Evolutionary conservation across 768 basidiomycete genomes (phyloP).

Genomic region (Serpula lacrymans): DNA sequence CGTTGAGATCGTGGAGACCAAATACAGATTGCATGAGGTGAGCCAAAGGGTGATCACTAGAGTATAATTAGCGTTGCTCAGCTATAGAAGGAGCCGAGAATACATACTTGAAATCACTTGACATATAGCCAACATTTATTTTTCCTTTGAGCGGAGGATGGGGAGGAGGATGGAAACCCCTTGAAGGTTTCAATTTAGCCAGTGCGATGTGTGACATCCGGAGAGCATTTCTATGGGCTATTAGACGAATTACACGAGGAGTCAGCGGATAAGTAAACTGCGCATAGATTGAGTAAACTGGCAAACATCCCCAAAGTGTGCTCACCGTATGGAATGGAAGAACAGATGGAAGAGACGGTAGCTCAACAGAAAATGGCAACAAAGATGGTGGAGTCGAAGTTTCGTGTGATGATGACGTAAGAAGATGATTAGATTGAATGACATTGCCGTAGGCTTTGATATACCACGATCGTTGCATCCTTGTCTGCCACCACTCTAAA

Average conservation of each 20-base stretch:
- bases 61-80: not conserved
- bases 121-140: slow-evolving; percentile 48
- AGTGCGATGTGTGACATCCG: slow-evolving; percentile 41
- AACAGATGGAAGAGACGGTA: slow-evolving; percentile 36
- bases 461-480: slow-evolving; percentile 43
- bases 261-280: slow-evolving; percentile 47
- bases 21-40: slow-evolving; percentile 54
- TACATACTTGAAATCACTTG: slow-evolving; percentile 43
- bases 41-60: slow-evolving; percentile 47
- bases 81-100: not conserved
- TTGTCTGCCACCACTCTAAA: slow-evolving; percentile 39
- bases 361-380: slow-evolving; percentile 20
- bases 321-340: slow-evolving; percentile 49
- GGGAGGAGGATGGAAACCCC: slow-evolving; percentile 36
- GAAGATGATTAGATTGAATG: slow-evolving; percentile 14
- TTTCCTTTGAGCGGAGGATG: slow-evolving; percentile 36
- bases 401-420: slow-evolving; percentile 6
- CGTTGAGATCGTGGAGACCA: slow-evolving; percentile 35
- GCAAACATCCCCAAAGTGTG: not conserved
- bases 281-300: not conserved
- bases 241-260: slow-evolving; percentile 38
- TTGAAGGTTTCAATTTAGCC: slow-evolving; percentile 38
- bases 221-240: slow-evolving; percentile 46
- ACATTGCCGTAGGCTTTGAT: slow-evolving; percentile 31
- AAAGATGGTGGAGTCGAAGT: slow-evolving; percentile 10